Percentiles rank a stretch among this genome's conserved stretches.
phyloP scores from a whole-genome alignment of 805 yeast species.

The Yarrowia osloensis region DNA sequence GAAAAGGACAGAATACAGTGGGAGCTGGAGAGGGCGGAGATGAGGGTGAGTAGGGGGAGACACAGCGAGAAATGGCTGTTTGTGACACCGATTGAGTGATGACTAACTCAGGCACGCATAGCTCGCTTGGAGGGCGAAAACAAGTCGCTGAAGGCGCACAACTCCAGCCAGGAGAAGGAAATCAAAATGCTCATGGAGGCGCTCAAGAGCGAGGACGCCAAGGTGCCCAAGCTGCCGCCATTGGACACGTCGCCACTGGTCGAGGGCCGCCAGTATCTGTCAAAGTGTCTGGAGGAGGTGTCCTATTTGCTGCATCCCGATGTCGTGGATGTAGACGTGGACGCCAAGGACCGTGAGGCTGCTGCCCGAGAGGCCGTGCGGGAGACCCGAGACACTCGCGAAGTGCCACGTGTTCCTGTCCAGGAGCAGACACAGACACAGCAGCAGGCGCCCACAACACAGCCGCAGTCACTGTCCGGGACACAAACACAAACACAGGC shows the following conservation, averaged over 20 bases:
- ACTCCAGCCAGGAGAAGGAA: conserved; percentile 38
- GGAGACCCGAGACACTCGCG: background rate
- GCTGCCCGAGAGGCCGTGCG: background rate
- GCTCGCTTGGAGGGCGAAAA: conserved; percentile 58
- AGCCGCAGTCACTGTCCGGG: background rate
- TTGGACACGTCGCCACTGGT: conserved; percentile 34
- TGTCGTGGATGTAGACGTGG: conserved; percentile 28
- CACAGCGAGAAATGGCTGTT: too few relatives aligned
- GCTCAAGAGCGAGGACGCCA: conserved; percentile 16
- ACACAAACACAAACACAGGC: background rate
- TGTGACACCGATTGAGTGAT: too few relatives aligned
- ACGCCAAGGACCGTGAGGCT: conserved; percentile 8
- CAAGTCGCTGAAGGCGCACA: conserved; percentile 42
- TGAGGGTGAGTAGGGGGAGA: conserved; percentile 52
- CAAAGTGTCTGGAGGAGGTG: conserved; percentile 44
- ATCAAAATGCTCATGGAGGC: conserved; percentile 40
- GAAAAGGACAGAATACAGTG: conserved; percentile 62
- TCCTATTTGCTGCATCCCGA: conserved; percentile 40
- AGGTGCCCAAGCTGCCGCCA: conserved; percentile 16
- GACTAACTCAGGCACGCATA: conserved; percentile 43
- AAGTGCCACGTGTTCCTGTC: conserved; percentile 22
- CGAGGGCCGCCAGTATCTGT: conserved; percentile 41
- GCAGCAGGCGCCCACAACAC: background rate
- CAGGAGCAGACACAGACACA: background rate
- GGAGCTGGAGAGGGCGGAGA: conserved; percentile 62